A percentile compares a stretch with the other conserved stretches of the same genome.
Conservation (phyloP, 148 eudicot genomes). For the Arbutus unedo region DNA sequence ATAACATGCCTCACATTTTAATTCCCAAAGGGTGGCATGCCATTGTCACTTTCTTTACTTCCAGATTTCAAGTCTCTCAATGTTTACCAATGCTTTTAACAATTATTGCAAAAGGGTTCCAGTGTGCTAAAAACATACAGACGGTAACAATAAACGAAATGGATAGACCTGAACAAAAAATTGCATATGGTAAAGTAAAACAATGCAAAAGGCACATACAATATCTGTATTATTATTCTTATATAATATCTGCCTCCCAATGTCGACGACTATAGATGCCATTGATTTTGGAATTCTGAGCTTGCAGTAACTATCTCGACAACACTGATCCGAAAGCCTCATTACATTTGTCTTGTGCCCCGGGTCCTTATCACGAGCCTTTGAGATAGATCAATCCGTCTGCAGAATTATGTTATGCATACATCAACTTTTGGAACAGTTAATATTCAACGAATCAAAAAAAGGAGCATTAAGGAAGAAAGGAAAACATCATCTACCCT, state of each 20-base stretch:
- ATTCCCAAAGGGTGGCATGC: not conserved
- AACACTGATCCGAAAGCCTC: not conserved
- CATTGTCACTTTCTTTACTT: not conserved
- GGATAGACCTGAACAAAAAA: not conserved
- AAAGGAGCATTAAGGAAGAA: not conserved
- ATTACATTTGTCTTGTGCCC: not conserved
- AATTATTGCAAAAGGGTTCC: not conserved
- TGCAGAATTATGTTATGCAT: not conserved
- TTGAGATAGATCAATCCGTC: constrained; percentile 13
- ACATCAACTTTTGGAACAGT: not conserved
- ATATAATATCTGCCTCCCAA: not conserved
- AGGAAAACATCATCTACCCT: not conserved
- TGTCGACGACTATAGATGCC: not conserved
- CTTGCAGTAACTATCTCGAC: constrained; percentile 2
- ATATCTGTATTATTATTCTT: not conserved
- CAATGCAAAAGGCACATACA: not conserved
- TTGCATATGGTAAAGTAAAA: not conserved
- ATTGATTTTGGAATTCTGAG: not conserved
- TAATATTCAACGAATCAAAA: not conserved
- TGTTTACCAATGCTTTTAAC: not conserved
- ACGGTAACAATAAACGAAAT: not conserved
- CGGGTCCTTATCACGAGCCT: not conserved
- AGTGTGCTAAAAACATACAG: not conserved
- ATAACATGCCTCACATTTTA: not conserved
- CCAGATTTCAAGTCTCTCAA: not conserved